Conservation (phyloP, 352 stramenopile species). For the Phytophthora fragariaefolia region DNA sequence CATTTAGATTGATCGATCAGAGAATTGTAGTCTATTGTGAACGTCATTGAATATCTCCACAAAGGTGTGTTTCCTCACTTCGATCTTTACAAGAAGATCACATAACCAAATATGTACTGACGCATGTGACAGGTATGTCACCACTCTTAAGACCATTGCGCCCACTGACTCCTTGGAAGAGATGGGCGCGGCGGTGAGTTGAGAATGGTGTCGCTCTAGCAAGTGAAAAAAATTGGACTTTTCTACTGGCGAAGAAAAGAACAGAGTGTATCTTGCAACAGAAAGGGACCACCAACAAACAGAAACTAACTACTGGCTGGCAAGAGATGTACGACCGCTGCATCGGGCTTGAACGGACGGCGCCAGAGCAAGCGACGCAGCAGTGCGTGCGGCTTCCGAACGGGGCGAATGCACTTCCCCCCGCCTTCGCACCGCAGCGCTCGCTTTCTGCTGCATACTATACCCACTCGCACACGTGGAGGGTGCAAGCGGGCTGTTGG, state of each 20-base stretch:
- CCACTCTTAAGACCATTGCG: constrained; percentile 82
- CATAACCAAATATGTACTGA: too few species aligned
- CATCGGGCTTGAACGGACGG: constrained; percentile 21
- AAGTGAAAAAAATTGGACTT: constrained; percentile 92
- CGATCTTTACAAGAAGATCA: too few species aligned
- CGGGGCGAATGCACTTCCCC: constrained; percentile 39
- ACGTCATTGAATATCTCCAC: constrained; percentile 77
- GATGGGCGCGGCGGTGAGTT: constrained; percentile 76
- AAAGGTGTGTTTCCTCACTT: constrained; percentile 81
- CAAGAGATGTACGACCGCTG: constrained; percentile 49
- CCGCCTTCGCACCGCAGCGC: constrained; percentile 28
- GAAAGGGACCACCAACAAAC: constrained; percentile 9
- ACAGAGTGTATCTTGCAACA: constrained; percentile 89
- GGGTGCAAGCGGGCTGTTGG: constrained; percentile 69
- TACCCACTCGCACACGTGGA: constrained; percentile 68
- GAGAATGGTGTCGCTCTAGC: constrained; percentile 63
- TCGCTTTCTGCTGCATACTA: constrained; percentile 82
- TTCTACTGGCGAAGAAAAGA: constrained; percentile 78
- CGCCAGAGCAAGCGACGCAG: constrained; percentile 35
- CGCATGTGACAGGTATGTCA: constrained; percentile 51
- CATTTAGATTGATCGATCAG: constrained; percentile 81
- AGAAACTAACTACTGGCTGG: constrained; percentile 7
- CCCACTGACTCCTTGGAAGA: constrained; percentile 58
- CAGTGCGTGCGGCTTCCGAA: constrained; percentile 41
- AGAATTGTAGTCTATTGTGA: constrained; percentile 90